Evolutionary conservation across 108 stramenopile genomes (phyloP).

Genomic region (Cyclostephanos invisitatus): DNA sequence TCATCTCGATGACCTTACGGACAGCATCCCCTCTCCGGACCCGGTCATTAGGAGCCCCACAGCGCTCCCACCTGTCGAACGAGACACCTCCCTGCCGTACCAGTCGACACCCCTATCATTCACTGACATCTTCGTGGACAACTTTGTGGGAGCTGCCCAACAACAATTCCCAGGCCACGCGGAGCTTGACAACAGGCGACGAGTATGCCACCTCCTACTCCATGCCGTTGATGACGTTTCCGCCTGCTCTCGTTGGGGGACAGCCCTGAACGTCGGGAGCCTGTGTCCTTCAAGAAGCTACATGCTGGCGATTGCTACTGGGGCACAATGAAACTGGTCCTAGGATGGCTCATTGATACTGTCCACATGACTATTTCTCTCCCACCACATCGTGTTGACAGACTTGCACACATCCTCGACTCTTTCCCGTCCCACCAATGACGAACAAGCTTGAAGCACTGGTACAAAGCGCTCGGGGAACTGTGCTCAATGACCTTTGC

Average conservation of each 20-base stretch:
- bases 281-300: slow-evolving; percentile 36
- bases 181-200: background rate
- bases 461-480: slow-evolving; percentile 44
- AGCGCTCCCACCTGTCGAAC: background rate
- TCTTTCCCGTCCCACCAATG: background rate
- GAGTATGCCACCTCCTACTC: slow-evolving; percentile 9
- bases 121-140: background rate
- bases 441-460: slow-evolving; percentile 10
- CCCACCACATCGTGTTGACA: slow-evolving; percentile 12
- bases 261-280: background rate
- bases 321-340: slow-evolving; percentile 1
- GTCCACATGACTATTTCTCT: slow-evolving; percentile 33
- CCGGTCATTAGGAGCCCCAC: slow-evolving; percentile 2
- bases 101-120: background rate
- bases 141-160: slow-evolving; percentile 9
- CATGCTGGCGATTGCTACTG: too few relatives aligned
- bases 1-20: background rate
- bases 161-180: background rate
- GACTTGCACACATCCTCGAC: slow-evolving; percentile 4
- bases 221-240: slow-evolving; percentile 42
- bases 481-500: slow-evolving; percentile 50
- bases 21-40: background rate
- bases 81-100: background rate
- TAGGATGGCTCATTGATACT: slow-evolving; percentile 50
- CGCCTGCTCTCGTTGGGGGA: background rate